Evolutionary conservation across 2,329 filamentous ascomycete species (phyloP), one percentile per base, ranked within the genome.

Genomic region (Tetracladium maxilliforme): DNA sequence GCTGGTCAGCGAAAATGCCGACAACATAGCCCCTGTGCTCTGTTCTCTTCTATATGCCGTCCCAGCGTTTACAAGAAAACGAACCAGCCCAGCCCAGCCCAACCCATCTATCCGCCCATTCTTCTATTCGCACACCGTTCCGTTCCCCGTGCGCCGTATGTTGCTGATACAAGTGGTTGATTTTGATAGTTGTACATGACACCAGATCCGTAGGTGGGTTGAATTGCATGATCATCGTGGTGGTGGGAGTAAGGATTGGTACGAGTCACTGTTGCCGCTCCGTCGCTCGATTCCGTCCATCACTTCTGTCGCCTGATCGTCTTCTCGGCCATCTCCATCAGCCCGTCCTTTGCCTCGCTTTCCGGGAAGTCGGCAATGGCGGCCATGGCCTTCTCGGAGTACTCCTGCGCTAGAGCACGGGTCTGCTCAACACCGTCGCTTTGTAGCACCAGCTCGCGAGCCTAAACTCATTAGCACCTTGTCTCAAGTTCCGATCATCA

Each of bases 361-460:
- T 86, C 76, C 6, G 90, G 90, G 51, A 98, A 93, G 22, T 59
- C 56, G 34, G 67, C 64, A 41, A 98, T 80, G n/a, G 86, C 81
- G 5, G 71, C 65, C 32, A 92, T 79, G 15, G 90, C 90, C 44
- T 81, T 81, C 44, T 90, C 77, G 19, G 79, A 76, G 48, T 93
- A 98, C 41, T 92, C 80, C 46, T 92, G 77, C 2, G 90, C 90
- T 16, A 98, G 61, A 6, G 77, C 81, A 38, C 84, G 71, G 2
- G 90, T 98, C 52, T 94, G 83, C 48, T 93, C 80, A 23, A 98
- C 73, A 11, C 90, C 90, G 40, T 90, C 70, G 46, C 81, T 92
- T 38, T 72, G 60, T 16, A 78, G 61, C 12, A 98, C 90, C 23
- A 95, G 57, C 34, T 87, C 70, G 43, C 86, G 76, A 33, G 90